Evolutionary conservation across 768 basidiomycete genomes (phyloP), one percentile per base, ranked within the genome.

Genomic region (Russula sp.): DNA sequence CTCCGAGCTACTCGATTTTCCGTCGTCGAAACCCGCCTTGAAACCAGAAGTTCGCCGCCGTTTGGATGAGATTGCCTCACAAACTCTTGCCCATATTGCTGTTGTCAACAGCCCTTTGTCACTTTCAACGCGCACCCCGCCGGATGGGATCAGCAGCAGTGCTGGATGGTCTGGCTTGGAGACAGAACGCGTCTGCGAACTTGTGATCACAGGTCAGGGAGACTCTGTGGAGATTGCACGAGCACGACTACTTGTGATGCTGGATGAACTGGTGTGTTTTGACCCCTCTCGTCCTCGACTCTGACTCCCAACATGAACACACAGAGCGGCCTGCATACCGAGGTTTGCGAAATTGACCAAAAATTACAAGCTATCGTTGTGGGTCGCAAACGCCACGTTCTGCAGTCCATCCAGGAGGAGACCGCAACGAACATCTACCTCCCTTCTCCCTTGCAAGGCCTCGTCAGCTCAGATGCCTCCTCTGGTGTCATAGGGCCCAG

Each of bases 401-500:
- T 99, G 40, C 96, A 98, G 75, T 81, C 88, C 9, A 96, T 99
- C 56, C 93, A 96, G 73, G 94, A 98, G 76, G 94, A 98, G 75
- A 98, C 96, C 0, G 95, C 89, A 0, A 98, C 96, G 59, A 98
- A 98, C 72, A 92, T 98, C 66, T 98, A 98, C 75, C 84, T 90
- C 67, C 95, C 96, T 30, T 92, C 92, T 0, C 89, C 93, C 42
- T 77, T 98, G 48, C 92, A 93, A 71, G 93, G 90, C 46, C 83
- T 95, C 26, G 79, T 92, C 48, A 90, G 92, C 26, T 83, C 86
- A 13, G 86, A 90, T 63, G 74, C 84, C 52, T 59, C 72, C 1
- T 75, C 77, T 57, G 74, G 79, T 22, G 79, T 79, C 46, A 71
- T 78, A 32, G 76, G 76, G 13, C 75, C 78, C 20, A 65, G 74